These are phyloP conservation scores for Nidula microcarpa DNA, from an alignment of 768 basidiomycete genomes.

Conservation along the genomic window DNA sequence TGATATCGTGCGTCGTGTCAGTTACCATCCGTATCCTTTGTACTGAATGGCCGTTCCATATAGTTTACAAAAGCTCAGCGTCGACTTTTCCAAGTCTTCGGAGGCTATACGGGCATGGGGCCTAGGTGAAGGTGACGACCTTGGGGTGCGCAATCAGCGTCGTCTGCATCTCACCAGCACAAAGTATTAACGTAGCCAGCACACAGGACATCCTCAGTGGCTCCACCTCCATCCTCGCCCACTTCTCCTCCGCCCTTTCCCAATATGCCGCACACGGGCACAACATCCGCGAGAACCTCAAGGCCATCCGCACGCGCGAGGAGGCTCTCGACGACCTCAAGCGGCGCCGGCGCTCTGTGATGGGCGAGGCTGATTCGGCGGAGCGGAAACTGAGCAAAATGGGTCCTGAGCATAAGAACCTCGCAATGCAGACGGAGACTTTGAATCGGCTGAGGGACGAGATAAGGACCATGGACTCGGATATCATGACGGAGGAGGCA, in stretches of 20 bases:
- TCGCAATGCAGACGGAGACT: slow-evolving; percentile 66
- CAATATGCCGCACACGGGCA: slow-evolving; percentile 72
- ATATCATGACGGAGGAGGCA: slow-evolving; percentile 83
- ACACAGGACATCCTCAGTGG: slow-evolving; percentile 71
- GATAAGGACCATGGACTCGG: slow-evolving; percentile 73
- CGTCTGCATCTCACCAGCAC: no score
- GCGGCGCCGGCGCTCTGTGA: slow-evolving; percentile 62
- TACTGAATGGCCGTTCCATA: background rate
- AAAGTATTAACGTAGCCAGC: background rate
- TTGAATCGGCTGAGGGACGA: slow-evolving; percentile 72
- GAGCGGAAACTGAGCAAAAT: slow-evolving; percentile 90
- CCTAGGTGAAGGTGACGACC: slow-evolving; percentile 77
- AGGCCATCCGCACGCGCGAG: slow-evolving; percentile 79
- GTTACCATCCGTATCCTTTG: background rate
- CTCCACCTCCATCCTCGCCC: slow-evolving; percentile 61
- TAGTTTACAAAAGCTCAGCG: slow-evolving; percentile 59
- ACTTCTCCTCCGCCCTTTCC: slow-evolving; percentile 64
- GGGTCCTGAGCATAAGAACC: slow-evolving; percentile 85
- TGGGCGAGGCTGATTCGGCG: slow-evolving; percentile 72
- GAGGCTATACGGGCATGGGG: slow-evolving; percentile 77
- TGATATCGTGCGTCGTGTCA: slow-evolving; percentile 54
- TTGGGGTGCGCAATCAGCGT: slow-evolving; percentile 48
- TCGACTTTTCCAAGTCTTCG: slow-evolving; percentile 64
- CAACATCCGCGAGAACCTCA: slow-evolving; percentile 70
- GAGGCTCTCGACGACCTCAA: slow-evolving; percentile 78